Base-by-base conservation (phyloP, 2,329 filamentous ascomycete species). In the Gnomoniopsis smithogilvyi region DNA sequence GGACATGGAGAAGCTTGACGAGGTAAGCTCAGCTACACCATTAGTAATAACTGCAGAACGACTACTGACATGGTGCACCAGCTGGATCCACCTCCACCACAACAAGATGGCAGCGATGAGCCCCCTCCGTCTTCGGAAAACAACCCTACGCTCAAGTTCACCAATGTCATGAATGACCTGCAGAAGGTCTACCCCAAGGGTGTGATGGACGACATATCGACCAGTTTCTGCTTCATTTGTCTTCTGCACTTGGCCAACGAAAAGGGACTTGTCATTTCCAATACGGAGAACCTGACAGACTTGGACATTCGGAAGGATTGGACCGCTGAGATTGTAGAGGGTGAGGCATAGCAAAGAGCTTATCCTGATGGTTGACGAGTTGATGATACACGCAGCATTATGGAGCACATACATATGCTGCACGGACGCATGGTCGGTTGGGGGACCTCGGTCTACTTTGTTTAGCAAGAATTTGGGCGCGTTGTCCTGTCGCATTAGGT, bases 121-220 rank as follows among this genome's bases (percentile, higher is more conserved):
- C 64, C 57, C 17, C 57, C 53, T 15, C 43, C 57, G n/a, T 34
- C 60, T 0, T 54, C 65, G 3, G 69, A 74, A 51, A 74, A 80
- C 38, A 80, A 83, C 72, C 80, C 74, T 11, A 76, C 74, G 3
- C 81, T 97, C 64, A 92, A 89, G 67, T 99, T 99, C 74, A 98
- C 93, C 0, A 80, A 89, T 21, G 87, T 99, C 61, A 96, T 99
- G 86, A 96, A 96, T 70, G 88, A 88, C 62, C 78, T 99, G 50
- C 90, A 96, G 70, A 76, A 81, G 4, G 92, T 96, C 8, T 99
- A 99, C 69, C 88, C 92, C 12, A 90, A 91, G 72, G 82, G 90
- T 65, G 85, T 87, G 61, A 91, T 99, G 86, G 87, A 89, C 62
- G 95, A 99, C 73, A 98, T 99, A 68, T 96, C 92, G 38, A 99